Evolutionary conservation across 164 flowering plant species (phyloP), one percentile per base, ranked within the genome.

Genomic region (Vitis amurensis): DNA sequence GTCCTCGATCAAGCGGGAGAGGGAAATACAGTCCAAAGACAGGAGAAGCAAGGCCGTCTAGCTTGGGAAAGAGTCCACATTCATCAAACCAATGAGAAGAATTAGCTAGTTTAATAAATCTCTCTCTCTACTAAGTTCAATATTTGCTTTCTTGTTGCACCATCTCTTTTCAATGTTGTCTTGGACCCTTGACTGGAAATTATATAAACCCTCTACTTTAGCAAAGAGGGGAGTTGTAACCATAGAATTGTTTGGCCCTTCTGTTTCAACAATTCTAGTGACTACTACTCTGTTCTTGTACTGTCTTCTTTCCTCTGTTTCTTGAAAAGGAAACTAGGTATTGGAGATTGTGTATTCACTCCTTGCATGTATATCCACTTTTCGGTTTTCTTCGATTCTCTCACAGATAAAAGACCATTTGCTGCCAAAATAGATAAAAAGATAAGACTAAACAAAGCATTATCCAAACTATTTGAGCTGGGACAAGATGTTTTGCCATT

Each of bases 11-110:
- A 7, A 71, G 72, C 55, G 82, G 82, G 65, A 77, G 83, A 67
- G 82, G 86, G 16, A 69, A 76, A 1, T 11, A 37, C 5, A 87
- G 93, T 79, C 91, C 90, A 23, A 82, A 72, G 51, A 74, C 79
- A 6, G 82, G 73, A 62, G 90, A 83, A 68, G 44, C 61, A 13
- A 78, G 64, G 59, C 67, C 82, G 66, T 89, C 98, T 50, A 77
- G 63, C 17, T 74, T 90, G 79, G 92, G 93, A 48, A 80, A 70
- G 57, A 80, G 84, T 82, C 83, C 88, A 59, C 62, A 50, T 61
- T 47, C 70, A 23, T 69, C 71, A 16, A 75, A 78, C 11, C 49
- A 69, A 57, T 13, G 12, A 55, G 11, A n/a, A 61, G 49, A 47
- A 47, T 27, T 73, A 63, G 63, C 62, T 59, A 63, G 50, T 63